Evolutionary conservation across 2,329 filamentous ascomycete species (phyloP), one percentile per base, ranked within the genome.

Genomic region (Calonectria crousiana): DNA sequence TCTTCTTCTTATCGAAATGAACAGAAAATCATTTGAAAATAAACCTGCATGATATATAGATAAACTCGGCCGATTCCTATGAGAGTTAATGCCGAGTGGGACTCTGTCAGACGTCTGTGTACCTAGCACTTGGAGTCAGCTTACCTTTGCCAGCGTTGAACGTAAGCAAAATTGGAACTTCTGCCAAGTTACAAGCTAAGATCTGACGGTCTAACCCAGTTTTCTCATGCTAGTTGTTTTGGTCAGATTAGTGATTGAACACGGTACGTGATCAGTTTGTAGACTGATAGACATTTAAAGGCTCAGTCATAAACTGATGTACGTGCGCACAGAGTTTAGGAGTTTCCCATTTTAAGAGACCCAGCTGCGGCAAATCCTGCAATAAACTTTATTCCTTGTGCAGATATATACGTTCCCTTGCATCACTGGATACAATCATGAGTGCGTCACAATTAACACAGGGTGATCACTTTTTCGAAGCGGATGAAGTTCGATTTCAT

Each of bases 401-500:
- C 20, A 32, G 6, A 6, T 3, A 28, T 16, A 32, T 53, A 32
- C 51, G 6, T 53, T 32, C 14, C 28, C 28, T 53, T 14, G n/a
- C 28, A 32, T n/a, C 18, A 20, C 51, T 53, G 28, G 2, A 53
- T 53, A 53, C 8, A 53, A 30, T 5, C 20, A 60, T 60, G 56
- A 60, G 20, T 26, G 20, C 66, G 44, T 34, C 56, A 30, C 34
- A 53, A 26, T 65, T 53, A 16, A 20, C 68, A 2, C 58, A 56
- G 11, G 69, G 69, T 18, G 64, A 67, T 38, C 69, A 72, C 64
- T 67, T 62, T 13, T 72, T 72, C 9, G 64, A 62, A 18, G 51
- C 41, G 8, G 64, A 72, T 62, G 64, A 44, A 4, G 52, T 72
- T 23, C 64, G 64, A 20, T 62, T 72, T 28, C 62, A 62, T 52